These are phyloP conservation scores for Jacaranda copaia DNA, from an alignment of 257 asterid genomes.

Conservation along the genomic window DNA sequence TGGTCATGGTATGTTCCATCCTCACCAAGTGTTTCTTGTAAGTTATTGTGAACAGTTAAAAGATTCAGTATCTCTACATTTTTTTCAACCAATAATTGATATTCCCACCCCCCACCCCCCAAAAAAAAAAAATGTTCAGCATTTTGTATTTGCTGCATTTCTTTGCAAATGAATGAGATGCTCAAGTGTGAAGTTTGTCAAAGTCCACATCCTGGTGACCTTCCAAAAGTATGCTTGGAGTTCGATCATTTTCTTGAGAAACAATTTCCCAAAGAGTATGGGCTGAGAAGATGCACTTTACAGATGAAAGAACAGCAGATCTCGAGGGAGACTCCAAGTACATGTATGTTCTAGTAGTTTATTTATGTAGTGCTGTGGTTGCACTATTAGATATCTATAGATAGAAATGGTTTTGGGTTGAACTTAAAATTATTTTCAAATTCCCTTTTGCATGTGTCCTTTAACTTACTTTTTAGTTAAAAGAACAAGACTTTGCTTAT, in stretches of 20 bases:
- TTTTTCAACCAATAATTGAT: background rate
- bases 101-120: background rate
- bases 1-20: slow-evolving; percentile 61
- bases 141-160: slow-evolving; percentile 47
- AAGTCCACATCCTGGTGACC: slow-evolving; percentile 52
- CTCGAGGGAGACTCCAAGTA: slow-evolving; percentile 25
- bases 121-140: slow-evolving; percentile 29
- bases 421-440: background rate
- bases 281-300: slow-evolving; percentile 37
- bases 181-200: slow-evolving; percentile 55
- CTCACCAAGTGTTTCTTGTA: slow-evolving; percentile 15
- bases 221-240: slow-evolving; percentile 60
- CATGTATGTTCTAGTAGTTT: slow-evolving; percentile 30
- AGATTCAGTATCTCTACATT: background rate
- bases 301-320: slow-evolving; percentile 43
- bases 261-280: slow-evolving; percentile 52
- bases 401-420: background rate
- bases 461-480: background rate
- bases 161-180: slow-evolving; percentile 24
- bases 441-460: background rate
- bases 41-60: background rate
- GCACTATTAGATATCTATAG: background rate
- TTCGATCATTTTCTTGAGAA: slow-evolving; percentile 59
- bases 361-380: background rate
- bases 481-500: background rate